phyloP scores from a whole-genome alignment of 352 stramenopile genomes.

The Globisporangium abappressorium region DNA sequence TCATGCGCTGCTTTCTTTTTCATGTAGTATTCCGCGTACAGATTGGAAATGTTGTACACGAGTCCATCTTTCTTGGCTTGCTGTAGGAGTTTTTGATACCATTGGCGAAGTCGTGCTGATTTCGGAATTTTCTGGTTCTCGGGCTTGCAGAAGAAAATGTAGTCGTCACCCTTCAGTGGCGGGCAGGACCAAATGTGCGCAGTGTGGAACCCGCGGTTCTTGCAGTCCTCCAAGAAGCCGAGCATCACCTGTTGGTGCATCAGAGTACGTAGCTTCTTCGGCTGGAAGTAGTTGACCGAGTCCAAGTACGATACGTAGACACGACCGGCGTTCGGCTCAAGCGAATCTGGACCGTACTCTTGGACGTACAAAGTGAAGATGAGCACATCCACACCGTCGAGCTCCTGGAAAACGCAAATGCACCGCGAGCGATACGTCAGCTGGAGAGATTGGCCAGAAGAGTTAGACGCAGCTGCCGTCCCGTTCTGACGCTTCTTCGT shows the following conservation, averaged over 20 bases:
- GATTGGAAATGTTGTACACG: conserved; percentile 78
- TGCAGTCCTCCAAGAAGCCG: conserved; percentile 84
- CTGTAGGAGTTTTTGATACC: conserved; percentile 84
- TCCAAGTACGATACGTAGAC: conserved; percentile 90
- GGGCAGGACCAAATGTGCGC: conserved; percentile 91
- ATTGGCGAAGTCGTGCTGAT: conserved; percentile 76
- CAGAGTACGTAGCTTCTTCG: conserved; percentile 83
- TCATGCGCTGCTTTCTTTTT: conserved; percentile 86
- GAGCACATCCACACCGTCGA: conserved; percentile 84
- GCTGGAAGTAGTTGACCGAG: conserved; percentile 88
- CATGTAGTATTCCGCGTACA: conserved; percentile 87
- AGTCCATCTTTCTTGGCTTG: conserved; percentile 81
- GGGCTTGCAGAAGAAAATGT: conserved; percentile 90
- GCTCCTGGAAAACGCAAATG: conserved; percentile 89
- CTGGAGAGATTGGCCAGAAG: conserved; percentile 42
- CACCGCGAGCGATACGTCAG: conserved; percentile 86
- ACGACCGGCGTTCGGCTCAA: conserved; percentile 71
- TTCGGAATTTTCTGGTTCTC: conserved; percentile 91
- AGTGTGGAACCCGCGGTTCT: conserved; percentile 83
- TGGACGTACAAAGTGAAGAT: conserved; percentile 90
- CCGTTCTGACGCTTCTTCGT: conserved; percentile 38
- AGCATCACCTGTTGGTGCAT: conserved; percentile 90
- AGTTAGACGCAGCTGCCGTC: conserved; percentile 14
- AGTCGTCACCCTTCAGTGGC: conserved; percentile 84
- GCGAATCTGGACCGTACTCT: conserved; percentile 76